These are phyloP conservation scores for Aspergillus biplanus DNA, from an alignment of 495 filamentous ascomycete genomes.

Conservation along the genomic window DNA sequence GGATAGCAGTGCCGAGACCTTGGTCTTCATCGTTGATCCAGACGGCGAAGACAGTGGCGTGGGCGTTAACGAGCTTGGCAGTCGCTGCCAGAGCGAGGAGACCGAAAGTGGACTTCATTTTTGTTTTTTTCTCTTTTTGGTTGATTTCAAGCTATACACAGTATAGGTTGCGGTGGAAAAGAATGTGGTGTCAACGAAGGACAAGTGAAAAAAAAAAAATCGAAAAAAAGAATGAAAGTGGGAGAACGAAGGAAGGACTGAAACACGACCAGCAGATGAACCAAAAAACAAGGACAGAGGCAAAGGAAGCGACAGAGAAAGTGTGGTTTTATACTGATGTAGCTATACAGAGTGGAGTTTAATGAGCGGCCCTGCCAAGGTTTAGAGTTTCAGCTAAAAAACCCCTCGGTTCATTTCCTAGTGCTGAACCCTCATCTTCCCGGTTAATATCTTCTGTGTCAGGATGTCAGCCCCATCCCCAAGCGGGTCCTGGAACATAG, in stretches of 20 bases:
- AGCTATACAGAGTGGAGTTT: constrained; percentile 6
- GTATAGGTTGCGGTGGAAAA: background rate
- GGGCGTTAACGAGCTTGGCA: constrained; percentile 27
- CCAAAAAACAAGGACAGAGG: background rate
- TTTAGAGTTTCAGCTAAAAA: background rate
- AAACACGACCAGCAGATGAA: background rate
- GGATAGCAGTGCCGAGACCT: constrained; percentile 29
- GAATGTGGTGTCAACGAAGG: constrained; percentile 2
- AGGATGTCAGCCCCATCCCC: background rate
- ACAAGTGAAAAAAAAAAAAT: background rate
- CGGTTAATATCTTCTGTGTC: background rate
- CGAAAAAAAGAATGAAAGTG: background rate
- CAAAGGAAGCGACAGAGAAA: background rate
- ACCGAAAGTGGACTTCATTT: constrained; percentile 28
- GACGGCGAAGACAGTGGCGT: constrained; percentile 31
- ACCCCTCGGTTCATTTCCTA: background rate
- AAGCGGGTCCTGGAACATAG: background rate
- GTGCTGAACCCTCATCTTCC: background rate
- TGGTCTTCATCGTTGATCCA: constrained; percentile 33
- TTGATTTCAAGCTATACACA: background rate
- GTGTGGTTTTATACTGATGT: background rate
- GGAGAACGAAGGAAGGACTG: background rate
- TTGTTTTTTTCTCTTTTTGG: too few species aligned
- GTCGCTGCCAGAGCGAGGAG: constrained; percentile 34
- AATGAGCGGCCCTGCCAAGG: constrained; percentile 8